These are phyloP conservation scores for Sideroxylon spinosum DNA, from an alignment of 179 eudicot species.

Conservation along the genomic window DNA sequence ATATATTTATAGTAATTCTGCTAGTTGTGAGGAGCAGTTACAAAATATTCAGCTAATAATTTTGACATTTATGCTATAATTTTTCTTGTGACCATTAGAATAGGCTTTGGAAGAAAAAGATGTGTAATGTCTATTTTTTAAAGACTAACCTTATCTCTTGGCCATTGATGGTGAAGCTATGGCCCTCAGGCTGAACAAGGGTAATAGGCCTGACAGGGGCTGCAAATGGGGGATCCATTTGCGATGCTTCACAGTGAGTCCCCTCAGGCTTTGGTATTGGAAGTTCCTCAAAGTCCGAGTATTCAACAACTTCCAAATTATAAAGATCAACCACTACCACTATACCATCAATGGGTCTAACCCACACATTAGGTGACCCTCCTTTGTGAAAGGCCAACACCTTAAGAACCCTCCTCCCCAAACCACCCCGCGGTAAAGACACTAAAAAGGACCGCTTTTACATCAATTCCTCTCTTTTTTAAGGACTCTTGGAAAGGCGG, in stretches of 20 bases:
- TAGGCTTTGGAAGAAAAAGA: no score
- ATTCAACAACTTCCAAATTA: neutral
- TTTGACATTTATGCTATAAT: no score
- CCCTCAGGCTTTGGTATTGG: conserved; percentile 1
- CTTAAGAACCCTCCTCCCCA: conserved; percentile 8
- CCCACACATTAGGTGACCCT: conserved; percentile 9
- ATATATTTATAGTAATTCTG: no score
- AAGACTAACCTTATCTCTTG: conserved; percentile 13
- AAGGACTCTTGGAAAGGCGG: neutral
- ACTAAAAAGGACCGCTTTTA: neutral
- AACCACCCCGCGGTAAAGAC: conserved; percentile 5
- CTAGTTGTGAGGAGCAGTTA: no score
- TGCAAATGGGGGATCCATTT: neutral
- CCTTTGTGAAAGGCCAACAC: conserved; percentile 10
- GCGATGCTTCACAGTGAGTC: neutral
- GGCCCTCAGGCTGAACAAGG: conserved; percentile 16
- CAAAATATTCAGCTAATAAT: no score
- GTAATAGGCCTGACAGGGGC: neutral
- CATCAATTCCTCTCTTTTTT: neutral
- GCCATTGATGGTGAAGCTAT: conserved; percentile 11
- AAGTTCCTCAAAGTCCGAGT: neutral
- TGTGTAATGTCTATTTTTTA: neutral
- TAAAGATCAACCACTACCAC: neutral
- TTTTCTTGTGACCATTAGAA: no score
- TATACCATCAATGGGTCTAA: conserved; percentile 18